These are phyloP conservation scores for Mycena indigotica DNA, from an alignment of 768 basidiomycete genomes.

Conservation along the genomic window DNA sequence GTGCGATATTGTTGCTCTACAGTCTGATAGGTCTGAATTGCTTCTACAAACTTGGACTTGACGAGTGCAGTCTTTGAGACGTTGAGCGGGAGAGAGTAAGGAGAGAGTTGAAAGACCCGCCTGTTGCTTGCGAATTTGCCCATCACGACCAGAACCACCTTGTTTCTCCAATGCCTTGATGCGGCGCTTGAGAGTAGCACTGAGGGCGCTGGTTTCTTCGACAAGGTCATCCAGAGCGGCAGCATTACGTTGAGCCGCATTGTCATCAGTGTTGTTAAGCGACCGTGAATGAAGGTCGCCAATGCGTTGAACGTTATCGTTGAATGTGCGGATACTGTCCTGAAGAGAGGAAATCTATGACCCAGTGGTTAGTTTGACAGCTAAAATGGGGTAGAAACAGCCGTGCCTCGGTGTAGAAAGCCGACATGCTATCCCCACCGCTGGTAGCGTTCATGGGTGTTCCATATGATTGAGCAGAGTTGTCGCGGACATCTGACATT, in stretches of 20 bases:
- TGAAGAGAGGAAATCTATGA: constrained; percentile 73
- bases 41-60: constrained; percentile 80
- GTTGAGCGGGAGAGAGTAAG: not conserved
- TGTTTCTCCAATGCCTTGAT: constrained; percentile 73
- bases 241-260: constrained; percentile 58
- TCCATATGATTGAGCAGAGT: constrained; percentile 46
- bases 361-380: constrained; percentile 2
- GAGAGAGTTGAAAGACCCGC: constrained; percentile 35
- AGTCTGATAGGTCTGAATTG: constrained; percentile 81
- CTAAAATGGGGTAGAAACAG: not conserved
- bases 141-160: constrained; percentile 66
- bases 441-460: constrained; percentile 36
- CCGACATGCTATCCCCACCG: constrained; percentile 58
- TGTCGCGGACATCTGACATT: constrained; percentile 70
- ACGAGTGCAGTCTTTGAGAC: constrained; percentile 55
- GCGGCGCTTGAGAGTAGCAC: constrained; percentile 66
- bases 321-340: constrained; percentile 68
- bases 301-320: constrained; percentile 68
- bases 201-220: constrained; percentile 70
- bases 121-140: constrained; percentile 78
- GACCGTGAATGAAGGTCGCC: constrained; percentile 74
- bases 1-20: constrained; percentile 80
- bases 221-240: constrained; percentile 70
- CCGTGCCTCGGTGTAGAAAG: constrained; percentile 75
- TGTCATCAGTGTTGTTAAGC: constrained; percentile 76